Percentiles rank a stretch among this genome's conserved stretches.
phyloP scores from a whole-genome alignment of 495 filamentous ascomycete species.

The Amniculicola lignicola region DNA sequence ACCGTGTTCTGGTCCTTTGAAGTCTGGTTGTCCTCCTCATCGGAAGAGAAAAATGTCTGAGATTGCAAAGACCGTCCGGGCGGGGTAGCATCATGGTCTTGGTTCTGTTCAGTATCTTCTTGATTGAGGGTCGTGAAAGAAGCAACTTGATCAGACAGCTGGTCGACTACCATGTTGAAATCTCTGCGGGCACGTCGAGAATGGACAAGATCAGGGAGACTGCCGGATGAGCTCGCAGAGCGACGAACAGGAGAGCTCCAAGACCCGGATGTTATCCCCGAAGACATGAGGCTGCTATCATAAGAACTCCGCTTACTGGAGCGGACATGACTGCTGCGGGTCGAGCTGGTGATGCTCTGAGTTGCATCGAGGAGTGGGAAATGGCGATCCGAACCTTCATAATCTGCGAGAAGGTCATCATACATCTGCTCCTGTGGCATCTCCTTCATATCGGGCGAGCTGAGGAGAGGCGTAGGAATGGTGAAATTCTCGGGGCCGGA shows the following conservation, averaged over 20 bases:
- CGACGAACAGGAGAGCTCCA: constrained; percentile 51
- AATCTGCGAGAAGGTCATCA: constrained; percentile 49
- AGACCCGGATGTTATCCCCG: constrained; percentile 22
- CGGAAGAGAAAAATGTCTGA: constrained; percentile 24
- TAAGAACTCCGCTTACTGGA: constrained; percentile 60
- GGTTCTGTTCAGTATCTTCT: constrained; percentile 5
- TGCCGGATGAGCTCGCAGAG: constrained; percentile 55
- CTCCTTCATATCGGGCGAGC: constrained; percentile 27
- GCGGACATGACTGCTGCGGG: constrained; percentile 53
- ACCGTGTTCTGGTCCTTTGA: neutral
- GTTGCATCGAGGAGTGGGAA: constrained; percentile 42
- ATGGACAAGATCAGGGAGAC: constrained; percentile 56
- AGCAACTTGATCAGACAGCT: constrained; percentile 30
- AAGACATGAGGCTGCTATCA: constrained; percentile 53
- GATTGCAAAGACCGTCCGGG: constrained; percentile 7
- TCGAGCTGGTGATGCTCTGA: constrained; percentile 43
- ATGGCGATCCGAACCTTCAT: constrained; percentile 49
- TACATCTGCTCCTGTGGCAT: constrained; percentile 48
- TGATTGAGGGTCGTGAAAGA: constrained; percentile 23
- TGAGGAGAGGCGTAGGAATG: constrained; percentile 35
- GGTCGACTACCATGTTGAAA: constrained; percentile 30
- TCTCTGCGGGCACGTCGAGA: constrained; percentile 35
- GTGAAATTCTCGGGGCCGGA: constrained; percentile 25
- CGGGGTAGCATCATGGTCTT: constrained; percentile 24
- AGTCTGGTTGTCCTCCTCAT: constrained; percentile 5